Evolutionary conservation across 1,284 basidiomycete species (phyloP).

Genomic region (Coniophora puteana): DNA sequence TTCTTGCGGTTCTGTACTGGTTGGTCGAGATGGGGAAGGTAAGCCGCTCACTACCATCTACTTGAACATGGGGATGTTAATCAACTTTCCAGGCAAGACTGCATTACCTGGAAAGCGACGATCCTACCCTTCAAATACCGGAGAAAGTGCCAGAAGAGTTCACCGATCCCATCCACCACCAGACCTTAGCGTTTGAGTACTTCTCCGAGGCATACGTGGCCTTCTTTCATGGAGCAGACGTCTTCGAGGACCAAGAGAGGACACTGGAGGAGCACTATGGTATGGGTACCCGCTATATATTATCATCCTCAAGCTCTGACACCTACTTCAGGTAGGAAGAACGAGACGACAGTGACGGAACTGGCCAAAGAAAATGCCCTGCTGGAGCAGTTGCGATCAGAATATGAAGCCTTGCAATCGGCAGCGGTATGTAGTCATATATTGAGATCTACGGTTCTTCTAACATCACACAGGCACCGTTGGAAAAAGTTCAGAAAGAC

Average conservation of each 20-base stretch:
- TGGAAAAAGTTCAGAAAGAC: conserved; percentile 55
- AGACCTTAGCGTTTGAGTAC: conserved; percentile 75
- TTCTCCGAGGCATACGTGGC: conserved; percentile 64
- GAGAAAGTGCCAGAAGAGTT: conserved; percentile 63
- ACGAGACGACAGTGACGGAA: conserved; percentile 56
- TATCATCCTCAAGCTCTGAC: conserved; percentile 8
- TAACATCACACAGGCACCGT: conserved; percentile 47
- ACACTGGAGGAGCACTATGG: conserved; percentile 74
- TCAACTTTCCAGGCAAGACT: conserved; percentile 36
- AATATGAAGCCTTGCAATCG: conserved; percentile 56
- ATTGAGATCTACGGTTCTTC: conserved; percentile 1
- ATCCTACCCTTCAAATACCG: conserved; percentile 64
- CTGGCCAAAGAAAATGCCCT: conserved; percentile 52
- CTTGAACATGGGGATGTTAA: conserved; percentile 26
- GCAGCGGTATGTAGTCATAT: conserved; percentile 42
- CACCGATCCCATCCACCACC: conserved; percentile 69
- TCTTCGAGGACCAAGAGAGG: conserved; percentile 68
- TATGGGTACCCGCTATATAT: conserved; percentile 28
- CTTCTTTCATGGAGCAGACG: conserved; percentile 71
- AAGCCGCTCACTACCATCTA: conserved; percentile 1
- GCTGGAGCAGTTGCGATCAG: conserved; percentile 42
- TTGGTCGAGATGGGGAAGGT: conserved; percentile 80
- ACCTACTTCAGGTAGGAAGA: conserved; percentile 52
- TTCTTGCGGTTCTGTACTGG: conserved; percentile 86
- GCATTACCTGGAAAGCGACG: conserved; percentile 54